Base-by-base conservation (phyloP, 176 grass and related monocot genomes). In the Triticum turgidum region DNA sequence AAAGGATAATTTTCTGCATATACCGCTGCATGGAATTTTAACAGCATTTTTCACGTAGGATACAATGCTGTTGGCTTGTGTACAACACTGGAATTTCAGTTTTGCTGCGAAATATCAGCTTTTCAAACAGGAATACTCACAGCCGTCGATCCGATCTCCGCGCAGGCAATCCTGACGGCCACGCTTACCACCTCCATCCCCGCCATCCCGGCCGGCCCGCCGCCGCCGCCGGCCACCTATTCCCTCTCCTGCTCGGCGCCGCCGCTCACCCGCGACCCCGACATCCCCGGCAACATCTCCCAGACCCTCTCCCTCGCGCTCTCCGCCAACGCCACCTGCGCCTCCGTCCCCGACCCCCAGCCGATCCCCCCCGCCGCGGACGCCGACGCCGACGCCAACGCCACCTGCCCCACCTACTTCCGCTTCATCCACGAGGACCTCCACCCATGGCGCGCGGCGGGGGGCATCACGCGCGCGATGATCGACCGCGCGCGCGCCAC, bases 391-490 rank as follows among this genome's bases (percentile, higher is more conserved):
- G 9, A 44, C 10, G 34, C 70, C 72, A 90, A 76, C 65, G 81
- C 88, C 70, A 54, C 87, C 66, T 97, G 92, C 83, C 95, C 95
- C 2, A 59, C 90, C 61, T 95, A 93, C 87, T 98, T 98, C 82
- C 93, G 89, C 24, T 95, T 85, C 89, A 94, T 98, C 80, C 86
- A 98, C 33, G 91, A 98, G 65, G 93, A 98, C 77, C 90, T 98
- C 21, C 93, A 85, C 71, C 91, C 93, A 84, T 98, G 96, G 96
- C 90, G 91, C 75, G 74, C 81, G 38, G 78, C 80, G 11, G 92
- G 84, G 5, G 89, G 94, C 0, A 95, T 98, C 77, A 93, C 95
- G 11, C 82, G 91, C 42, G 68, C 69, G 8, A 95, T 94, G 88
- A 74, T 95, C 35, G 88, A 88, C 69, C 86, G 82, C 21, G 96